These are phyloP conservation scores for Mycena filopes DNA, from an alignment of 768 basidiomycete genomes.

Conservation along the genomic window DNA sequence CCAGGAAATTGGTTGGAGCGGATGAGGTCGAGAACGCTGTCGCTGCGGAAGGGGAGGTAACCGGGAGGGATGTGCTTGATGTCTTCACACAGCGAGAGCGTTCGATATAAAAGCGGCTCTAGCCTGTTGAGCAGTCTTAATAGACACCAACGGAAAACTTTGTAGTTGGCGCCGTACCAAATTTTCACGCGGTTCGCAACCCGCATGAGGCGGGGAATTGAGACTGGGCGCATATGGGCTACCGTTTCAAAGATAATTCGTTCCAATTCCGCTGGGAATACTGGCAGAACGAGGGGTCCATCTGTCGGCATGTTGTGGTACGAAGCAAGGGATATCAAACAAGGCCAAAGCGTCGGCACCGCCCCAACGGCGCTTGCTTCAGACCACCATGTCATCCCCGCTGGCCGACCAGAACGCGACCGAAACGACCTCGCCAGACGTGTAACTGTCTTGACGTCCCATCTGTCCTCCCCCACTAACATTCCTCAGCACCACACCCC, in stretches of 20 bases:
- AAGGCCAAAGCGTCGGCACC: too few species aligned
- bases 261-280: constrained; percentile 4
- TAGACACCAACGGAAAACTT: neutral
- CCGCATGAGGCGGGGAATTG: constrained; percentile 1
- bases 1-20: neutral
- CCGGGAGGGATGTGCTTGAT: neutral
- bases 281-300: too few species aligned
- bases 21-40: neutral
- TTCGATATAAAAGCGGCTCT: neutral
- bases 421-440: too few species aligned
- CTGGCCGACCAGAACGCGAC: too few species aligned
- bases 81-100: neutral
- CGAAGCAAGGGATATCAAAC: too few species aligned
- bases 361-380: too few species aligned
- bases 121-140: neutral
- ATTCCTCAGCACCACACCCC: too few species aligned
- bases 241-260: constrained; percentile 1
- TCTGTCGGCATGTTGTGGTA: too few species aligned
- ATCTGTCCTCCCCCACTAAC: too few species aligned
- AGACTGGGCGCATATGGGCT: neutral
- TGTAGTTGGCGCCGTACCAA: neutral
- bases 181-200: constrained; percentile 6
- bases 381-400: too few species aligned
- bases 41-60: neutral
- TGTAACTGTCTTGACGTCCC: too few species aligned